Evolutionary conservation across 148 eudicot genomes (phyloP), one percentile per base, ranked within the genome.

Genomic region (Rhododendron ovatum): DNA sequence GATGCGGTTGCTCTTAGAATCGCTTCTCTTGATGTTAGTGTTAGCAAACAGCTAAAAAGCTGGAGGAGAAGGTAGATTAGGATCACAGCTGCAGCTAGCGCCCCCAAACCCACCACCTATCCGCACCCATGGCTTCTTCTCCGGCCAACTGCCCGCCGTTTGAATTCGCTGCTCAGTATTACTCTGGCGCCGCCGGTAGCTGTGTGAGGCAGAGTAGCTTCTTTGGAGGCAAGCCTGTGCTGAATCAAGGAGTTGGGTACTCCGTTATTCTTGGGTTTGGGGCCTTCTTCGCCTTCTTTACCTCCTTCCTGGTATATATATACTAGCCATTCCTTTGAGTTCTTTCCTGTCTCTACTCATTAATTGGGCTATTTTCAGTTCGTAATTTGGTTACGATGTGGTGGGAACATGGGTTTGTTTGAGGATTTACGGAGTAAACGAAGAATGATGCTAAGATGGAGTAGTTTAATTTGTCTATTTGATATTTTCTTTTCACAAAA

Each of bases 201-300:
- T 96, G 98, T 86, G 90, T 92, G 75, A 91, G 96, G 77, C 98
- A 93, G 75, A 88, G 88, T 87, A 94, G 98, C 59, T 94, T 91
- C 89, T 96, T 96, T 84, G 92, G 84, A 22, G 94, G 96, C 5
- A 88, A 96, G 81, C 82, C 98, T 37, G 95, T 92, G 84, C 92
- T 96, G 41, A 94, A 92, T 85, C 98, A 96, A 88, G 92, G 93
- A 20, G 96, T 96, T 91, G 98, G 98, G 8, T 96, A 96, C 80
- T 91, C 96, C 76, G 92, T 96, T 63, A 91, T 96, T 86, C 90
- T 96, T 86, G 98, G 98, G 4, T 96, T 96, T 88, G 98, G 98
- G 63, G 98, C 98, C 6, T 94, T 96, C 82, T 96, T 96, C 83
- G 98, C 98, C 7, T 84, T 94, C 85, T 94, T 94, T 87, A 94